Evolutionary conservation across 306 rosid species (phyloP), one percentile per base, ranked within the genome.

Genomic region (Vigna reflexopilosa): DNA sequence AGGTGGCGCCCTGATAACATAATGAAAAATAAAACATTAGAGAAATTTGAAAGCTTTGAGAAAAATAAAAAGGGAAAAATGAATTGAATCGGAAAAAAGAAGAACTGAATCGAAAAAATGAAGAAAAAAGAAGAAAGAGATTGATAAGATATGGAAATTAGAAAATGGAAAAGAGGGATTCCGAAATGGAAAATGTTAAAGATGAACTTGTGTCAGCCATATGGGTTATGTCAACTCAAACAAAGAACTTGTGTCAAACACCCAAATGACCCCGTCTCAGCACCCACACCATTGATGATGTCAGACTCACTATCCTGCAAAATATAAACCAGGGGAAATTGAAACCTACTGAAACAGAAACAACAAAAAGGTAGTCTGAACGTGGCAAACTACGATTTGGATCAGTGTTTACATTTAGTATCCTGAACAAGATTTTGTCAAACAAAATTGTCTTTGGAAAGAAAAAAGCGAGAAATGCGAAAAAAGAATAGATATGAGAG

Each of bases 141-240:
- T 20, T 20, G 22, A 20, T 20, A 0, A 20, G 22, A 20, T 20
- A 20, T 20, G 22, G 22, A 20, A 20, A 20, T 20, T 20, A 20
- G 22, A 42, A 69, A 64, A 78, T 48, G 28, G 42, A 6, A 54
- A 48, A 26, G 65, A 20, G 20, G 28, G 61, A 57, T 66, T 52
- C 54, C 1, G 17, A 58, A 54, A 40, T 20, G 20, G 20, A 20
- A 20, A 20, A 57, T 54, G 45, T 0, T 0, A 20, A 20, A 64
- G 64, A 78, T 89, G 24, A 44, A 92, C 97, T 20, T 20, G 22
- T 84, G 91, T 94, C 85, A 92, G 91, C 97, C 97, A 94, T 48
- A 86, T 51, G 17, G 98, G 97, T 83, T 94, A 90, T 0, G 91
- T 20, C 22, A 20, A 20, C 22, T 20, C 22, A 20, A 20, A 20